These are phyloP conservation scores for Amauroascus niger DNA, from an alignment of 2,329 filamentous ascomycete genomes.

Conservation along the genomic window DNA sequence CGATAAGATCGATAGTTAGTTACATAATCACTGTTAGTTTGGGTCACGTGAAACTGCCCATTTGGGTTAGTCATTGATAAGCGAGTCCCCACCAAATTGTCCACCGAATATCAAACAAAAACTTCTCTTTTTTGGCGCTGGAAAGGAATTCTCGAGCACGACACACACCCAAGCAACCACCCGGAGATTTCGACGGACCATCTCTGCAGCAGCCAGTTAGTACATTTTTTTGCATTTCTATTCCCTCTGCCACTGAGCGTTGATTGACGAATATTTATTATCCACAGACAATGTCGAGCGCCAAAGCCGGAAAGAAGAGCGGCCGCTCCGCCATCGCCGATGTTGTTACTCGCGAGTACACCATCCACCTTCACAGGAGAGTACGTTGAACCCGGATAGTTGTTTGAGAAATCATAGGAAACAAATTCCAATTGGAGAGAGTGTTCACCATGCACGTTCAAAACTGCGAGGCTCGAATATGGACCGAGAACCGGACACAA, in stretches of 20 bases:
- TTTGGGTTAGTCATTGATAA: slow-evolving; percentile 10
- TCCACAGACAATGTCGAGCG: slow-evolving; percentile 49
- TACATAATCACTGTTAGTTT: not conserved
- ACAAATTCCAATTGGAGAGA: slow-evolving; percentile 3
- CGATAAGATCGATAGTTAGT: no score
- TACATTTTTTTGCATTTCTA: not conserved
- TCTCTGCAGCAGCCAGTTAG: slow-evolving; percentile 12
- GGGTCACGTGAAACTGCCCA: not conserved
- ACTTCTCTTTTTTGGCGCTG: not conserved
- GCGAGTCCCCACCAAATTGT: slow-evolving; percentile 14
- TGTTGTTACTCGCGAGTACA: slow-evolving; percentile 99
- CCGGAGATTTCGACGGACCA: slow-evolving; percentile 13
- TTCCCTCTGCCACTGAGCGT: not conserved
- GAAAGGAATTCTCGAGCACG: slow-evolving; percentile 7
- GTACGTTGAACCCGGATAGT: slow-evolving; percentile 51
- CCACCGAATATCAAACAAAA: slow-evolving; percentile 8
- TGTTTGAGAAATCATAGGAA: slow-evolving; percentile 6
- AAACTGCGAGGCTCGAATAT: slow-evolving; percentile 4
- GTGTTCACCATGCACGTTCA: not conserved
- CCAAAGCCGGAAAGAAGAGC: slow-evolving; percentile 59
- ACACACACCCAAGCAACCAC: slow-evolving; percentile 8
- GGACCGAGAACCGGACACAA: slow-evolving; percentile 2
- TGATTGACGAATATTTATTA: not conserved
- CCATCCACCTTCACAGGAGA: slow-evolving; percentile 99
- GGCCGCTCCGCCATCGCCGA: slow-evolving; percentile 92